Percentiles rank a stretch among this genome's conserved stretches.
Conservation (phyloP, 1,139 yeast species). For the Suhomyces anneliseae region DNA sequence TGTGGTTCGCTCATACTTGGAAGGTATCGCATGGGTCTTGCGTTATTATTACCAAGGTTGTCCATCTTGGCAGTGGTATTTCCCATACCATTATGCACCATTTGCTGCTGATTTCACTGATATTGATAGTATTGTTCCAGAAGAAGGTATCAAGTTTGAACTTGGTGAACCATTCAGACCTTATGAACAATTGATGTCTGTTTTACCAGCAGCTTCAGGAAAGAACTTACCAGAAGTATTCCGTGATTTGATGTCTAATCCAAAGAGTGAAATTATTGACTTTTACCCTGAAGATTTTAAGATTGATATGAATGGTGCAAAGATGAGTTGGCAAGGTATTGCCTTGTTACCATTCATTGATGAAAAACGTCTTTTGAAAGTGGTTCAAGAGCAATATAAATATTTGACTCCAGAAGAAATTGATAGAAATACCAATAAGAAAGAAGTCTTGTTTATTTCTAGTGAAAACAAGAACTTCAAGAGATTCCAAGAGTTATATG, state of each 20-base stretch:
- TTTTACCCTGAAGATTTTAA: constrained; percentile 88
- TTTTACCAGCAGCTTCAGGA: constrained; percentile 94
- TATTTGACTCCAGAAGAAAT: constrained; percentile 67
- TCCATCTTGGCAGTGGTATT: constrained; percentile 98
- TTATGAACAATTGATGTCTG: constrained; percentile 96
- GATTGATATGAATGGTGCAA: constrained; percentile 94
- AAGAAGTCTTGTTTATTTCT: constrained; percentile 62
- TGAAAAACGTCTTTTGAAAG: constrained; percentile 65
- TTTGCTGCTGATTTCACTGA: constrained; percentile 84
- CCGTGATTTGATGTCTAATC: constrained; percentile 77
- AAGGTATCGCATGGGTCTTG: constrained; percentile 95
- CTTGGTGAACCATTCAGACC: constrained; percentile 86
- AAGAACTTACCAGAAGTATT: constrained; percentile 85
- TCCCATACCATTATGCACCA: constrained; percentile 97
- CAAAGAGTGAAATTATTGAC: constrained; percentile 82
- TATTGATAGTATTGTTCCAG: constrained; percentile 45
- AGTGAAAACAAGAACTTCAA: constrained; percentile 51
- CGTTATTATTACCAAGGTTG: constrained; percentile 95
- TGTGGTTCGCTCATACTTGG: constrained; percentile 75
- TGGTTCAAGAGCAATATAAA: constrained; percentile 66
- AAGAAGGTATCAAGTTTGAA: constrained; percentile 60
- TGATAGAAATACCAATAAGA: constrained; percentile 65
- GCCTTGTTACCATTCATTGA: constrained; percentile 90
- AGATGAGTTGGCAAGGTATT: constrained; percentile 94
- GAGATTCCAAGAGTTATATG: constrained; percentile 34